Conservation (phyloP, 768 basidiomycete species). For the Suillus sp. region DNA sequence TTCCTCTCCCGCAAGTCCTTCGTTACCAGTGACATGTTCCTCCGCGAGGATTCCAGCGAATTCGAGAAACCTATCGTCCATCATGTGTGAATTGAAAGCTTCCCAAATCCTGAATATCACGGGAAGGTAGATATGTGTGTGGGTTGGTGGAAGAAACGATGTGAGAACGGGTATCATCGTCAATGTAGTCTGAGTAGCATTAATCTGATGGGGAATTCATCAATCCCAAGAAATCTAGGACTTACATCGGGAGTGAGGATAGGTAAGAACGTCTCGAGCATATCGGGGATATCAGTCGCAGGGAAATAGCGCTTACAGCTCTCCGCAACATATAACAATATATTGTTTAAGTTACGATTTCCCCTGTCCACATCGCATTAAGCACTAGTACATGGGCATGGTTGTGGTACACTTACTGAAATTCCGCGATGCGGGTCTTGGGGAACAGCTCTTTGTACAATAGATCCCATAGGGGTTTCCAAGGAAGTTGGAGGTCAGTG, state of each 20-base stretch:
- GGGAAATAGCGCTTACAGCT: conserved; percentile 72
- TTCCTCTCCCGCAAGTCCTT: conserved; percentile 53
- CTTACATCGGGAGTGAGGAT: conserved; percentile 70
- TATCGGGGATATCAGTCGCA: conserved; percentile 61
- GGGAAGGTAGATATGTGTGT: conserved; percentile 69
- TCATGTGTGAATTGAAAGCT: conserved; percentile 69
- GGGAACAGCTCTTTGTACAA: conserved; percentile 77
- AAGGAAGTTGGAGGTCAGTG: conserved; percentile 67
- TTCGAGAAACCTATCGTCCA: conserved; percentile 78
- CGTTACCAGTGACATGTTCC: conserved; percentile 64
- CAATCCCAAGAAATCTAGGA: conserved; percentile 10
- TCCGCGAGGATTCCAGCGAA: conserved; percentile 69
- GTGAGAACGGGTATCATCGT: conserved; percentile 76
- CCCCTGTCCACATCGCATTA: conserved; percentile 12
- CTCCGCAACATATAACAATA: conserved; percentile 73
- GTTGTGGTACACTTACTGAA: conserved; percentile 42
- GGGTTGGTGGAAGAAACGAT: conserved; percentile 73
- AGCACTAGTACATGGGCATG: conserved; percentile 3
- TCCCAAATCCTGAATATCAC: conserved; percentile 77
- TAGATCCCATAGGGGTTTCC: conserved; percentile 75
- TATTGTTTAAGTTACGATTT: conserved; percentile 69
- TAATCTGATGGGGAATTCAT: conserved; percentile 12
- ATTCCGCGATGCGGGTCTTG: conserved; percentile 61
- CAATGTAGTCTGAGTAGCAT: conserved; percentile 53
- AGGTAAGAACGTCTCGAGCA: conserved; percentile 74